Evolutionary conservation across 495 filamentous ascomycete species (phyloP).

Genomic region (Jackrogersella minutella): DNA sequence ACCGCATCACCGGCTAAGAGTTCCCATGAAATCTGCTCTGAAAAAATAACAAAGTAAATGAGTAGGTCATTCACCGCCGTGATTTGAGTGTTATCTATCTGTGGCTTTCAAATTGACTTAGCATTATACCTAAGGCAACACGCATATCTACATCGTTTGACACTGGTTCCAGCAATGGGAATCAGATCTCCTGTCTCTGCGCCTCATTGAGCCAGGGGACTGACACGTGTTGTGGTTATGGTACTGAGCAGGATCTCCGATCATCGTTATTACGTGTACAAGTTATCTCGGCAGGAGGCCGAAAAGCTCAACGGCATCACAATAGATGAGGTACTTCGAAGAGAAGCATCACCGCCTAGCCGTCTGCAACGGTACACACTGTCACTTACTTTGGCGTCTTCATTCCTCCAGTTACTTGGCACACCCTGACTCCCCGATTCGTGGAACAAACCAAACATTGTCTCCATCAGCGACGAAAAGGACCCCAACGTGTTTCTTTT

Average conservation of each 20-base stretch:
- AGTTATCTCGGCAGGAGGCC: background rate
- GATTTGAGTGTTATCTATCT: no score
- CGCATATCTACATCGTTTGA: background rate
- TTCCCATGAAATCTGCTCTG: no score
- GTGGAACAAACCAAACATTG: constrained; percentile 19
- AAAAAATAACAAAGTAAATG: no score
- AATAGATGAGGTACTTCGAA: constrained; percentile 28
- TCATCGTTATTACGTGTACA: constrained; percentile 36
- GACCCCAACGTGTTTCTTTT: background rate
- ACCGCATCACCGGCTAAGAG: no score
- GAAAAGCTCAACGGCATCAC: background rate
- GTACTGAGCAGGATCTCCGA: background rate
- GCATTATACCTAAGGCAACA: background rate
- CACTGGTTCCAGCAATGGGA: background rate
- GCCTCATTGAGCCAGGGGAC: background rate
- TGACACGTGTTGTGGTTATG: constrained; percentile 15
- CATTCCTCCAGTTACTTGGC: constrained; percentile 34
- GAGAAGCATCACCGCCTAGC: background rate
- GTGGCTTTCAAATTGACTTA: no score
- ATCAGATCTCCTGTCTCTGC: background rate
- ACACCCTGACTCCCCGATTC: constrained; percentile 27
- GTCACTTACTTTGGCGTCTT: constrained; percentile 30
- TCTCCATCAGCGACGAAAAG: constrained; percentile 25
- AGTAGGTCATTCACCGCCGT: no score
- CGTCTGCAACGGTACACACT: constrained; percentile 24